These are phyloP conservation scores for Penicillium atrosanguineum DNA, from an alignment of 495 filamentous ascomycete genomes.

Conservation along the genomic window DNA sequence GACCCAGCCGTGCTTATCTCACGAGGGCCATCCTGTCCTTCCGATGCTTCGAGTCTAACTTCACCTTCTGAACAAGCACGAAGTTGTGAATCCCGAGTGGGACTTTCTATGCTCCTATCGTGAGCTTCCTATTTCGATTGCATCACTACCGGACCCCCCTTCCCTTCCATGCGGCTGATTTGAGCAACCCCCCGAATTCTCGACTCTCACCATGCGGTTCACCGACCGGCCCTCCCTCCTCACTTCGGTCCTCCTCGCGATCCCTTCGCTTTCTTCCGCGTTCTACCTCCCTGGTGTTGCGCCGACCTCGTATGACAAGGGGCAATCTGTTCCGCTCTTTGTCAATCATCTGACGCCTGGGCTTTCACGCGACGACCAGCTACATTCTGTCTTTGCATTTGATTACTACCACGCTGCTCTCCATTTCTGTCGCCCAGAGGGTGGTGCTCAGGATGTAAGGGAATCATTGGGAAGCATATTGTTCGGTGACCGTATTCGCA, in stretches of 20 bases:
- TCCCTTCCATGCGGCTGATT: constrained; percentile 9
- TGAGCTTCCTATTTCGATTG: neutral
- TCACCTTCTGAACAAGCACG: neutral
- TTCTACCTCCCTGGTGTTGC: constrained; percentile 98
- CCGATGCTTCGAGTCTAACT: neutral
- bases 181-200: constrained; percentile 8
- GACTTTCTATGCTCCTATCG: neutral
- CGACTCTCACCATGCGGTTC: constrained; percentile 39
- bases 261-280: constrained; percentile 58
- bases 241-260: constrained; percentile 27
- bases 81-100: neutral
- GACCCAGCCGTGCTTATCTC: constrained; percentile 6
- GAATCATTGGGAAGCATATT: constrained; percentile 94
- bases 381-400: constrained; percentile 88
- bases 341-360: constrained; percentile 91
- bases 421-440: constrained; percentile 78
- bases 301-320: constrained; percentile 80
- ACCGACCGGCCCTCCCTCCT: constrained; percentile 30
- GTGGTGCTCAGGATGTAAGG: constrained; percentile 67
- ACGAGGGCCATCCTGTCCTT: constrained; percentile 12
- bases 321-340: constrained; percentile 77
- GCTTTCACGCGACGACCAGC: constrained; percentile 69
- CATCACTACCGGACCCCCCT: neutral
- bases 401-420: constrained; percentile 92
- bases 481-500: constrained; percentile 93